Base-by-base conservation (phyloP, 768 basidiomycete species). In the Suillus luteus region DNA sequence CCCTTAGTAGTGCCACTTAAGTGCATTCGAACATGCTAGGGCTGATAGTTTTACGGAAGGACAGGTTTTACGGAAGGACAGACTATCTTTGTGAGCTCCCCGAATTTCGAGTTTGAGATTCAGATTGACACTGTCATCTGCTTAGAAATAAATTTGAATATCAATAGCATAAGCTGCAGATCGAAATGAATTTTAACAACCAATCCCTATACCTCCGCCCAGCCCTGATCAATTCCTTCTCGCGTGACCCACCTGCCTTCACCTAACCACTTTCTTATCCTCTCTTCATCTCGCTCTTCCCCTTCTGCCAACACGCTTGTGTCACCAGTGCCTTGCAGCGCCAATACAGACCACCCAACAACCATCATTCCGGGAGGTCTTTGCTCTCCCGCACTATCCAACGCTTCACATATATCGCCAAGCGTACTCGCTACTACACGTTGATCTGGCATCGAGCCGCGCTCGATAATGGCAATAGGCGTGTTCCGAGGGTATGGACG, bases 301-400 rank as follows among this genome's bases (percentile, higher is more conserved):
- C 75, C 81, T 5, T 85, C 85, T 64, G 91, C 90, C 55, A 97
- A 78, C 3, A 96, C 84, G 12, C 79, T 80, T 27, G 90, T 82
- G 68, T 94, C 87, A 0, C 93, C 93, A 61, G 76, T 70, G 0
- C 85, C 88, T 75, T 91, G 88, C 52, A 99, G 76, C 44, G 91
- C 88, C 66, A 95, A 73, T 10, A 91, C 90, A 2, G 89, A 83
- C 96, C 96, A 99, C 2, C 97, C 97, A 68, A 99, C 82, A 37
- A 98, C 83, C 73, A 99, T 91, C 92, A 99, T 95, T 10, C 95
- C 97, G 0, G 97, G 97, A 19, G 96, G 95, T 41, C 96, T 79
- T 74, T 99, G 95, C 69, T 93, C 91, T 9, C 91, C 94, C 2
- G 83, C 78, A 65, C 83, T 85, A 62, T 89, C 88, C 73, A 98